Evolutionary conservation across 768 basidiomycete genomes (phyloP), one percentile per base, ranked within the genome.

Genomic region (Hygrocybe punicea): DNA sequence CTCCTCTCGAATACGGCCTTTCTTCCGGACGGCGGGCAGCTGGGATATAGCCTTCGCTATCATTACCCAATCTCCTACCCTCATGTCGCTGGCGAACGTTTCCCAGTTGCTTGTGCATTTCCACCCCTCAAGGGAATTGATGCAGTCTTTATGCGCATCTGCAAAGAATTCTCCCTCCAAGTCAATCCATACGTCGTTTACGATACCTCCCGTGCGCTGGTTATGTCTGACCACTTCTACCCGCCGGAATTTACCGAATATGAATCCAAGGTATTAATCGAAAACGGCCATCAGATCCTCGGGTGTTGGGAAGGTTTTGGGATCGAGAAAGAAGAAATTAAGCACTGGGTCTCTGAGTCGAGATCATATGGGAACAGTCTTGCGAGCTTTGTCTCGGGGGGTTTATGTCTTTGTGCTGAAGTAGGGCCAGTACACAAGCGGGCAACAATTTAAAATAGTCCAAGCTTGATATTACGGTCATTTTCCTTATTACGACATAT

Each of bases 21-120:
- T 45, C 61, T 75, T 10, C 70, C 71, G 0, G 29, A 60, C 0
- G 74, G 75, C 2, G 73, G 72, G 5, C 61, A 65, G 13, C 57
- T 79, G 10, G 74, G 69, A 2, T 73, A 75, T 42, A 72, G 72
- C 0, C 67, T 77, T 6, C 53, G 60, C 2, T 68, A 76, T 56
- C 58, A 65, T 24, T 78, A 79, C 49, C 72, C 73, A 1, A 54
- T 73, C 13, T 53, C 51, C 9, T 34, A 37, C 34, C 51, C 44
- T 55, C 4, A 44, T n/a, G 40, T 4, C 40, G 40, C 4, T 44
- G 21, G 11, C 16, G n/a, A 49, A 6, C n/a, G 17, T 24, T 19
- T 4, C 29, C 29, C 29, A 29, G 29, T 36, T 51, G 6, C 24
- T 51, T 4, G 50, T n/a, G 50, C 16, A 51, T 23, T 48, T 48